Percentiles rank a stretch among this genome's conserved stretches.
Evolutionary conservation across 2,329 filamentous ascomycete genomes (phyloP).

Genomic region (Incumbomyces lentus): DNA sequence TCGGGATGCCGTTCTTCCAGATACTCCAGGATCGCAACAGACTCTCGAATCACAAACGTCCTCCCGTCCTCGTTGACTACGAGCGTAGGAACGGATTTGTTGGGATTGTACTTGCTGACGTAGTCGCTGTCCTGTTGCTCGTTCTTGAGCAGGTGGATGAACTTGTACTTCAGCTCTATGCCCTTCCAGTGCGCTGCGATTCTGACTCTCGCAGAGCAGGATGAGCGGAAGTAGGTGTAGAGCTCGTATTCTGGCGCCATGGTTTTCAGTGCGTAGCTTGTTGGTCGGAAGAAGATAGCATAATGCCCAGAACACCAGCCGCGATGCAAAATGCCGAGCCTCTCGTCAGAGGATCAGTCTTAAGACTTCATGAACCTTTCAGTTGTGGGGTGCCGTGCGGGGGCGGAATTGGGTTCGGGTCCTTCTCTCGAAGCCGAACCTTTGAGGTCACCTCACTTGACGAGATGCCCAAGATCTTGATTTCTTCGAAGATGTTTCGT

Average conservation of each 20-base stretch:
- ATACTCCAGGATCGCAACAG: slow-evolving; percentile 51
- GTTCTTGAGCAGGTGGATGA: slow-evolving; percentile 45
- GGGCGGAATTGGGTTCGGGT: background rate
- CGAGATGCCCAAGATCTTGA: too few relatives aligned
- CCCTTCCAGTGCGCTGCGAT: slow-evolving; percentile 49
- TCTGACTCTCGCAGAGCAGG: slow-evolving; percentile 51
- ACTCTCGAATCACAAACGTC: slow-evolving; percentile 40
- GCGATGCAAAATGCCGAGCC: background rate
- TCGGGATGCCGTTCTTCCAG: slow-evolving; percentile 46
- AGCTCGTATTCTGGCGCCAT: slow-evolving; percentile 27
- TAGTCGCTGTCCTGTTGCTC: slow-evolving; percentile 42
- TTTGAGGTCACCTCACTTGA: too few relatives aligned
- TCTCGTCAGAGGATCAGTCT: background rate
- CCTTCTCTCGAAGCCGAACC: background rate
- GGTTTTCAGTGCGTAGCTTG: too few relatives aligned
- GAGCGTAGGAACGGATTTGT: slow-evolving; percentile 45
- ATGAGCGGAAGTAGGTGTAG: slow-evolving; percentile 53
- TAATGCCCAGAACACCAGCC: background rate
- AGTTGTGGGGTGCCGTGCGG: too few relatives aligned
- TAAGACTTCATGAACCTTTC: too few relatives aligned
- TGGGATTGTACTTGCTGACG: slow-evolving; percentile 40
- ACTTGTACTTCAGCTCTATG: slow-evolving; percentile 38
- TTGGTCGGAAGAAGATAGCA: background rate
- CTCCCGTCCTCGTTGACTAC: slow-evolving; percentile 24
- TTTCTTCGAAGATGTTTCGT: too few relatives aligned